Evolutionary conservation across 2,329 filamentous ascomycete species (phyloP), one percentile per base, ranked within the genome.

Genomic region (Penicillium fuscoglaucum): DNA sequence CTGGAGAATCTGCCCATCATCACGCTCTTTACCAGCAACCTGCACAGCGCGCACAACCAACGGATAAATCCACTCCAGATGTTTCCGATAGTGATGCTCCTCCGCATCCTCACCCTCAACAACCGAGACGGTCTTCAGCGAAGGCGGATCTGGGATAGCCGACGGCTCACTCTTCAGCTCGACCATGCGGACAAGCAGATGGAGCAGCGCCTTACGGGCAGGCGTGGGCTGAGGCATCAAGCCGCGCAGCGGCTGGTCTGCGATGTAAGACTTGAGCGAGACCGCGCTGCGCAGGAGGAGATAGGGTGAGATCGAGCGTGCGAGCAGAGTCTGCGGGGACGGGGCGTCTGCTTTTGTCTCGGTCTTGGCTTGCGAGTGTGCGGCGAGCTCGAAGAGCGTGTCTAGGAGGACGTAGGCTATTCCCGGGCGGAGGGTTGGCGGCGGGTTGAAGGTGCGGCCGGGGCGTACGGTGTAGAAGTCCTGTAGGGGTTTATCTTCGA

Each of bases 201-300:
- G 89, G 5, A 90, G 72, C 12, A 99, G 78, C 71, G 96, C 95
- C 61, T 84, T 87, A 44, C 90, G 84, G 69, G 96, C 90, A 9
- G 86, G 88, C 6, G 91, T 80, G 0, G 93, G 93, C 72, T 95
- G 90, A 5, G 95, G 95, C 87, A 96, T 95, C 50, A 87, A 84
- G 0, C 95, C 93, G 15, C 95, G 84, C 21, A 99, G 80, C 0
- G 93, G 93, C 70, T 97, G 93, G 73, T 99, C 95, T 4, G 92
- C 90, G 46, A 96, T 87, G 71, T 96, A 98, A 0, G 88, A 82
- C 56, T 91, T 87, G n/a, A 98, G 77, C 0, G 90, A 87, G 17
- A 96, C 80, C 0, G 90, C 91, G 13, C 90, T 87, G 3, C 95
- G 87, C 2, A 96, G 79, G 45, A 98, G 88, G 3, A 98, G 82